phyloP scores from a whole-genome alignment of 2,329 filamentous ascomycete genomes.

The Aureobasidium sp. region DNA sequence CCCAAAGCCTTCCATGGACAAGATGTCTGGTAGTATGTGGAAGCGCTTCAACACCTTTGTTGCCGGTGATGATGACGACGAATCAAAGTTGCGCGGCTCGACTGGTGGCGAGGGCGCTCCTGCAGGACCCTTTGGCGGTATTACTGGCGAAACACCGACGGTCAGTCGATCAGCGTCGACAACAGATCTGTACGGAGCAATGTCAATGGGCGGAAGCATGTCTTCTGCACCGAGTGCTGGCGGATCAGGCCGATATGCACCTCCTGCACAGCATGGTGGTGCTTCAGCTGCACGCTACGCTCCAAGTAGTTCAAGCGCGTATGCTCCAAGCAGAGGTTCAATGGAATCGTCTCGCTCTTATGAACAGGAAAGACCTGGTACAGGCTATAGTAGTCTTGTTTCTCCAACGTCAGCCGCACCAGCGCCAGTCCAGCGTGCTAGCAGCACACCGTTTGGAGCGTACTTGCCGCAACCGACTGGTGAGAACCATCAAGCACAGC shows the following conservation, averaged over 20 bases:
- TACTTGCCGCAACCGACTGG: slow-evolving; percentile 20
- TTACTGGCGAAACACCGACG: slow-evolving; percentile 69
- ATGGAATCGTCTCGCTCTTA: slow-evolving; percentile 21
- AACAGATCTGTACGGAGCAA: slow-evolving; percentile 78
- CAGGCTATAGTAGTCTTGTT: slow-evolving; percentile 16
- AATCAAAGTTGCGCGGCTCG: slow-evolving; percentile 65
- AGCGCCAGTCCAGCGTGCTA: slow-evolving; percentile 21
- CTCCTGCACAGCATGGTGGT: slow-evolving; percentile 22
- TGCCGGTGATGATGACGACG: slow-evolving; percentile 86
- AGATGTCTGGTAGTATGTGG: slow-evolving; percentile 91
- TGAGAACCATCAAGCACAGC: slow-evolving; percentile 22
- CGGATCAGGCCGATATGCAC: slow-evolving; percentile 34
- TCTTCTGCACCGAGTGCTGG: slow-evolving; percentile 21
- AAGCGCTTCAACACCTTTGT: slow-evolving; percentile 98
- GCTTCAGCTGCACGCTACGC: slow-evolving; percentile 21
- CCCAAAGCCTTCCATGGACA: slow-evolving; percentile 94
- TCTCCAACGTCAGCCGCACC: slow-evolving; percentile 13
- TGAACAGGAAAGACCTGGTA: slow-evolving; percentile 23
- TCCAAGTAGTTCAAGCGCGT: slow-evolving; percentile 17
- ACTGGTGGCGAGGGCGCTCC: slow-evolving; percentile 54
- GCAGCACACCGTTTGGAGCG: slow-evolving; percentile 21
- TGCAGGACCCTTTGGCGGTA: slow-evolving; percentile 82
- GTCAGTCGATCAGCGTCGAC: slow-evolving; percentile 66
- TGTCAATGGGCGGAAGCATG: slow-evolving; percentile 31
- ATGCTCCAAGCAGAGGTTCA: slow-evolving; percentile 20